Conservation (phyloP, 345 rosid species). For the Eucalyptus curtisii region DNA sequence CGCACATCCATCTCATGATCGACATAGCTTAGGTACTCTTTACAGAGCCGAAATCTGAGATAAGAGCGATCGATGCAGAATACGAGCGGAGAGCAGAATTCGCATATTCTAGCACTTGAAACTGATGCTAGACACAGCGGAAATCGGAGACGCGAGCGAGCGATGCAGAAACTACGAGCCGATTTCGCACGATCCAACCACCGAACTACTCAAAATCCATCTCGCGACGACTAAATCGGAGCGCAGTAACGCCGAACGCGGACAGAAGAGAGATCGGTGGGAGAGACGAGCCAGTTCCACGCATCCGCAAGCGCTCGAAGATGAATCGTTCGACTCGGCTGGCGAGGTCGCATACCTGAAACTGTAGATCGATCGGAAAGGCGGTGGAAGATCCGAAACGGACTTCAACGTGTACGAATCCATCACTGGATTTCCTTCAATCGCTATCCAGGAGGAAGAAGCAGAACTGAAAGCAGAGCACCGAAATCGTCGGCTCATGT, state of each 20-base stretch:
- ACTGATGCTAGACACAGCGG: not conserved
- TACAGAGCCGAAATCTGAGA: not conserved
- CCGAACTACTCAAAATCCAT: not conserved
- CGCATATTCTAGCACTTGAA: not conserved
- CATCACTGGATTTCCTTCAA: conserved; percentile 13
- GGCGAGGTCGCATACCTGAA: conserved; percentile 41
- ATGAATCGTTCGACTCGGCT: not conserved
- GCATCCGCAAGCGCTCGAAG: not conserved
- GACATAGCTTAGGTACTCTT: not conserved
- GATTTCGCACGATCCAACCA: not conserved
- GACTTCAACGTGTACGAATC: conserved; percentile 70
- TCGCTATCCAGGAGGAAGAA: not conserved
- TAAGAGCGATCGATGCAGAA: not conserved
- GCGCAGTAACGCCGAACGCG: not conserved
- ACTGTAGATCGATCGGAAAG: conserved; percentile 55
- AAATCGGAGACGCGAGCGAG: not conserved
- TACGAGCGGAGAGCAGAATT: not conserved
- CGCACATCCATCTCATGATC: not conserved
- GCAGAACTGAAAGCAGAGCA: not conserved
- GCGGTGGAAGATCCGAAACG: conserved; percentile 57
- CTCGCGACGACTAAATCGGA: not conserved
- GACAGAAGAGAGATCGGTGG: not conserved
- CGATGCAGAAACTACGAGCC: not conserved
- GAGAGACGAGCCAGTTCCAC: not conserved
- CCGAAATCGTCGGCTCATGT: not conserved